These are phyloP conservation scores for Podospora appendiculata DNA, from an alignment of 495 filamentous ascomycete species.

Conservation along the genomic window DNA sequence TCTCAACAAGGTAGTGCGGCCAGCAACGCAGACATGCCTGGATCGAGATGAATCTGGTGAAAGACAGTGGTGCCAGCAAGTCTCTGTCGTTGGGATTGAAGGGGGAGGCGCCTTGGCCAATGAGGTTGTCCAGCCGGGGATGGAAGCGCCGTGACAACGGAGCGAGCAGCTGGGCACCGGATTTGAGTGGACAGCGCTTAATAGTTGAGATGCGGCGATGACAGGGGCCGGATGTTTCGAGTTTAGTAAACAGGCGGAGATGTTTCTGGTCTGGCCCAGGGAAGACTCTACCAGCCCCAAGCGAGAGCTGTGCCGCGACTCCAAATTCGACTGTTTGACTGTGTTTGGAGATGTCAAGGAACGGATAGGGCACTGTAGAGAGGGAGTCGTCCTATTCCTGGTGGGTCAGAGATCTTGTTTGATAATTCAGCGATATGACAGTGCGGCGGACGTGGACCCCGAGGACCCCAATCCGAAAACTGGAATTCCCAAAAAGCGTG, in stretches of 20 bases:
- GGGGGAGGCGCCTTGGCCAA: constrained; percentile 18
- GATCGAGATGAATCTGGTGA: too few species aligned
- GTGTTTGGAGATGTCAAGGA: too few species aligned
- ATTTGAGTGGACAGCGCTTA: constrained; percentile 29
- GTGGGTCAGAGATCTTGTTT: too few species aligned
- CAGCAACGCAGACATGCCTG: neutral
- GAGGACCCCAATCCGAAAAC: too few species aligned
- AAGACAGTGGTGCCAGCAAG: neutral
- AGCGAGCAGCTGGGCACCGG: constrained; percentile 1
- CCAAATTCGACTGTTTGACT: too few species aligned
- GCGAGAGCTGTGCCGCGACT: too few species aligned
- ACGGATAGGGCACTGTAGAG: too few species aligned
- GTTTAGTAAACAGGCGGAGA: neutral
- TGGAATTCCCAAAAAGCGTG: too few species aligned
- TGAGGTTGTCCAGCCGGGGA: constrained; percentile 9
- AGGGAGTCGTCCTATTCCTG: too few species aligned
- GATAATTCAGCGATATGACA: too few species aligned
- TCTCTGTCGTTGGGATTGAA: constrained; percentile 11
- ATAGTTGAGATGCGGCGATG: constrained; percentile 13
- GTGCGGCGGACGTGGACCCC: too few species aligned
- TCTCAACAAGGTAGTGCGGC: constrained; percentile 3
- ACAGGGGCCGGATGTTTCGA: constrained; percentile 16
- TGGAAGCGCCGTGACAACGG: constrained; percentile 29
- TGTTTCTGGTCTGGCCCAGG: neutral
- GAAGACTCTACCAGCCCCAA: too few species aligned